A percentile compares a stretch with the other conserved stretches of the same genome.
These are phyloP conservation scores for Blastomyces parvus DNA, from an alignment of 2,329 filamentous ascomycete genomes.

Conservation along the genomic window DNA sequence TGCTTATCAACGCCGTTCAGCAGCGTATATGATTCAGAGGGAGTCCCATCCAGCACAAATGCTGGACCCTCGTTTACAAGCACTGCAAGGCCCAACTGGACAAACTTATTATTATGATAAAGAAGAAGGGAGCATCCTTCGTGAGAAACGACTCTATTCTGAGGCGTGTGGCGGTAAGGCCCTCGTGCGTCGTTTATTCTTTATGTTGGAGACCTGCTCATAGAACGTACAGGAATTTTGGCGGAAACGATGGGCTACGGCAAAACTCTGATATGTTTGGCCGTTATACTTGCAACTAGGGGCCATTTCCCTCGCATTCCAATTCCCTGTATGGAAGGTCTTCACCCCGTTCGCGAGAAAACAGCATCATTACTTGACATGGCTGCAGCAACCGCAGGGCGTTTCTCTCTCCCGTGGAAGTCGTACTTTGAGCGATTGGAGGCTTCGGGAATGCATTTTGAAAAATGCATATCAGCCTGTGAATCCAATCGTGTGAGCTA, in stretches of 20 bases:
- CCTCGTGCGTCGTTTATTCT: neutral
- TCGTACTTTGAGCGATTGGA: constrained; percentile 49
- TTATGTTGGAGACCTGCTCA: constrained; percentile 7
- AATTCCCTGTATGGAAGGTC: constrained; percentile 45
- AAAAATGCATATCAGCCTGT: constrained; percentile 48
- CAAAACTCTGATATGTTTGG: constrained; percentile 80
- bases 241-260: constrained; percentile 50
- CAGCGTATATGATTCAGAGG: constrained; percentile 73
- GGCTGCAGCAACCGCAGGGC: constrained; percentile 60
- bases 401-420: constrained; percentile 61
- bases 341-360: constrained; percentile 33
- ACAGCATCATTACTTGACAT: constrained; percentile 63
- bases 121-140: constrained; percentile 51
- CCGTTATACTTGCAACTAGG: constrained; percentile 65
- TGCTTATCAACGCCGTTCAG: constrained; percentile 69
- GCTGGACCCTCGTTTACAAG: constrained; percentile 64
- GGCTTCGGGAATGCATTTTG: constrained; percentile 42
- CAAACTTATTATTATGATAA: constrained; percentile 60
- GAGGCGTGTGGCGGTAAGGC: constrained; percentile 58
- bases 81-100: constrained; percentile 51
- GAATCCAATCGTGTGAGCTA: constrained; percentile 52
- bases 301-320: constrained; percentile 59
- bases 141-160: constrained; percentile 64
- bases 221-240: constrained; percentile 28
- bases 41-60: constrained; percentile 57